Percentiles rank a stretch among this genome's conserved stretches.
Evolutionary conservation across 805 yeast species (phyloP).

Genomic region (Yamadazyma nakazawae): DNA sequence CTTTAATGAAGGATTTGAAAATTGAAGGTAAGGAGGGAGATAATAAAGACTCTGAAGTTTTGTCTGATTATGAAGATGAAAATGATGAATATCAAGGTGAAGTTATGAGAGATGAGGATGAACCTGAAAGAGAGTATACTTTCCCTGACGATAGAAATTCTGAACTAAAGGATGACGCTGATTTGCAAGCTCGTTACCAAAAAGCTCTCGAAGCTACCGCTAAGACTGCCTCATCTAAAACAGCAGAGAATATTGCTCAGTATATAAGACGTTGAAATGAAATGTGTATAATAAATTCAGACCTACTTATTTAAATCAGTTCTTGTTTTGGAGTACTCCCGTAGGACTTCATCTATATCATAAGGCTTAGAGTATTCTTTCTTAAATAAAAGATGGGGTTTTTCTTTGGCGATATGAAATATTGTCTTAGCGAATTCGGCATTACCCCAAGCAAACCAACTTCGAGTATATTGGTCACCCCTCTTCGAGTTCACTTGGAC

Average conservation of each 20-base stretch:
- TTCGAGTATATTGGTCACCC: slow-evolving; percentile 59
- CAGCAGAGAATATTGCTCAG: slow-evolving; percentile 70
- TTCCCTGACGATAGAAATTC: slow-evolving; percentile 65
- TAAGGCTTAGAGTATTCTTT: slow-evolving; percentile 31
- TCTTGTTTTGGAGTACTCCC: background rate
- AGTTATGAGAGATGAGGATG: slow-evolving; percentile 46
- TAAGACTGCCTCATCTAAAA: slow-evolving; percentile 57
- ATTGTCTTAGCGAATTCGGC: slow-evolving; percentile 87
- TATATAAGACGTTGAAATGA: slow-evolving; percentile 46
- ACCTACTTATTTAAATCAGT: background rate
- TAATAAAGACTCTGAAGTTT: slow-evolving; percentile 42
- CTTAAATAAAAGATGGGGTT: slow-evolving; percentile 69
- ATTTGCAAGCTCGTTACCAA: slow-evolving; percentile 67
- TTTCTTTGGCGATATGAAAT: slow-evolving; percentile 66
- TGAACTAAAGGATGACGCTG: slow-evolving; percentile 45
- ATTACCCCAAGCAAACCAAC: slow-evolving; percentile 96
- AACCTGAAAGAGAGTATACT: slow-evolving; percentile 59
- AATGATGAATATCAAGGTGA: slow-evolving; percentile 47
- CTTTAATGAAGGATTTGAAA: slow-evolving; percentile 85
- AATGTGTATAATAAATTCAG: slow-evolving; percentile 5
- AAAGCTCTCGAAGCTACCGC: slow-evolving; percentile 64
- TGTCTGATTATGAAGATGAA: slow-evolving; percentile 49
- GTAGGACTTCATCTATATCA: slow-evolving; percentile 25
- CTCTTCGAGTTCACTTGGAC: slow-evolving; percentile 56
- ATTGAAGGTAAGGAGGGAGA: slow-evolving; percentile 35